Conservation (phyloP, 2,329 filamentous ascomycete genomes). For the Teratosphaeria zuluensis region DNA sequence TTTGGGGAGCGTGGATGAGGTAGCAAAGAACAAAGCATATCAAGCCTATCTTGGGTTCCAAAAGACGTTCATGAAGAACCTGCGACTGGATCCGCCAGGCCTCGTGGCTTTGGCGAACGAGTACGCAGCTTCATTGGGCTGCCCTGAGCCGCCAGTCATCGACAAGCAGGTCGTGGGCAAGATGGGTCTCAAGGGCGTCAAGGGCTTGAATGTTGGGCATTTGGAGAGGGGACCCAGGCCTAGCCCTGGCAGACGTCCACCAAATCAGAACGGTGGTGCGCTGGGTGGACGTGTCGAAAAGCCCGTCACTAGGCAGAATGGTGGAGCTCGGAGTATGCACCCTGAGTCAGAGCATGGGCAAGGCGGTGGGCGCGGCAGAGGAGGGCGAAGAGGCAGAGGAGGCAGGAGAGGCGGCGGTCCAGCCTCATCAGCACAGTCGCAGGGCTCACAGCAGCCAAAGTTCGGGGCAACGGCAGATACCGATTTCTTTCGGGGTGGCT, state of each 20-base stretch:
- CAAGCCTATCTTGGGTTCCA: constrained; percentile 40
- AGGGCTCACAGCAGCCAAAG: background rate
- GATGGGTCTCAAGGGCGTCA: constrained; percentile 39
- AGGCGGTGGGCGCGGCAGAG: background rate
- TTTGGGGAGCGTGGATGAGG: constrained; percentile 30
- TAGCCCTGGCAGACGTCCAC: background rate
- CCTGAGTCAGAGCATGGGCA: background rate
- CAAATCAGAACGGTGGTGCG: background rate
- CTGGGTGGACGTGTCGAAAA: background rate
- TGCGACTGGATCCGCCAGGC: constrained; percentile 29
- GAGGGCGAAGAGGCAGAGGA: background rate
- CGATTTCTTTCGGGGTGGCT: background rate
- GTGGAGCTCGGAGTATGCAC: background rate
- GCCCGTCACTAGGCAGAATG: background rate
- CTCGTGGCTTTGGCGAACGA: constrained; percentile 36
- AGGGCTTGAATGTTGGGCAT: constrained; percentile 27
- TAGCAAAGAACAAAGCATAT: constrained; percentile 35
- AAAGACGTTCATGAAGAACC: constrained; percentile 35
- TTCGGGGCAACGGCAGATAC: background rate
- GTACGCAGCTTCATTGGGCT: constrained; percentile 34
- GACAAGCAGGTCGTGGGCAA: constrained; percentile 37
- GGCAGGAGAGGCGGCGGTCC: background rate
- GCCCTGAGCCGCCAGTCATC: constrained; percentile 36
- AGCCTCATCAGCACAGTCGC: background rate
- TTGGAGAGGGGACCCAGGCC: background rate